These are phyloP conservation scores for Crassisporium funariophilum DNA, from an alignment of 768 basidiomycete genomes.

Conservation along the genomic window DNA sequence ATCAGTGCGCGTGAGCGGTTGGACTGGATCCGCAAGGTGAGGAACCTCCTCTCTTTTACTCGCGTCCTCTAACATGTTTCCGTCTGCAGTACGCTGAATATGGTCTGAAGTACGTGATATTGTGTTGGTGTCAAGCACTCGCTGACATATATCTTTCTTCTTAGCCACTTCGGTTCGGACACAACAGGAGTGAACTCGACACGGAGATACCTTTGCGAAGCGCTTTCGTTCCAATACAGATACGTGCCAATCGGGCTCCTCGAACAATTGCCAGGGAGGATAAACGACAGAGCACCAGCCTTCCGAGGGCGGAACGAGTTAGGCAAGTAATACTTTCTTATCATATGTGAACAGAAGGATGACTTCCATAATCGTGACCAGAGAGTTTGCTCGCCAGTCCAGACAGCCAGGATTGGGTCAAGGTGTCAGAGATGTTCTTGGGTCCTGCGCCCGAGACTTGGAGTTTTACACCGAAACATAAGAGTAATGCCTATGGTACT, in stretches of 20 bases:
- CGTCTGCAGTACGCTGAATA: constrained; percentile 75
- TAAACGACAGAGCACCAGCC: constrained; percentile 91
- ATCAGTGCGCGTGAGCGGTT: constrained; percentile 84
- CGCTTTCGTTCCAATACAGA: constrained; percentile 94
- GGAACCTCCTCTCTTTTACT: constrained; percentile 15
- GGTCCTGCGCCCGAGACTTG: constrained; percentile 84
- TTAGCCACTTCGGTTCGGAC: constrained; percentile 82
- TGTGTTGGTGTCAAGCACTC: background rate
- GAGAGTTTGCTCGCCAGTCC: constrained; percentile 84
- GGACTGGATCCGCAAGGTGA: constrained; percentile 76
- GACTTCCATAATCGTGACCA: too few species aligned
- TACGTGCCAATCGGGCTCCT: constrained; percentile 94
- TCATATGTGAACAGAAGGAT: too few species aligned
- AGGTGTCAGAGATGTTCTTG: constrained; percentile 93
- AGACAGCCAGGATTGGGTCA: constrained; percentile 86
- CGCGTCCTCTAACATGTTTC: background rate
- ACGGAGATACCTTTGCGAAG: constrained; percentile 92
- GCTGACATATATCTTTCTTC: constrained; percentile 5
- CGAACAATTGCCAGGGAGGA: constrained; percentile 73
- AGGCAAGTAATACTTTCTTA: constrained; percentile 47
- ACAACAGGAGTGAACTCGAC: constrained; percentile 90
- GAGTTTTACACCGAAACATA: constrained; percentile 91
- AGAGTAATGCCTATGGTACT: constrained; percentile 80
- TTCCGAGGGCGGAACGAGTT: constrained; percentile 88
- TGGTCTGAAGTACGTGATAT: constrained; percentile 62